A percentile compares a stretch with the other conserved stretches of the same genome.
Evolutionary conservation across 805 yeast species (phyloP).

Genomic region (Starmerella sp.): DNA sequence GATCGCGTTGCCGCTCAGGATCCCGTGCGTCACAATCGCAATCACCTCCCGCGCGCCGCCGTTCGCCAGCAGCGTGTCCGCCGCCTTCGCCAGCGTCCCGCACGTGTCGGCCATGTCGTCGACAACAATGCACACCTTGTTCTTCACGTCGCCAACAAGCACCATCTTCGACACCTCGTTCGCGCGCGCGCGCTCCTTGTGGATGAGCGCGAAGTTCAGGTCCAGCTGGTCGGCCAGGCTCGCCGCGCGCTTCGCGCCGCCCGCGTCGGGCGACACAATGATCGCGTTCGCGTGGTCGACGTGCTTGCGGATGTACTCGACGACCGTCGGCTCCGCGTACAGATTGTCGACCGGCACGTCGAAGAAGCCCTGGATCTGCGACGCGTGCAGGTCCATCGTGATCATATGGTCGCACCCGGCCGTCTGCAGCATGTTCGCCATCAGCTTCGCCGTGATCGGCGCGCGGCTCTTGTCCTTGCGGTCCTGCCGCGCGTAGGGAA

Average conservation of each 20-base stretch:
- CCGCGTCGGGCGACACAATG: slow-evolving; percentile 95
- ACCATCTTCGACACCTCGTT: slow-evolving; percentile 97
- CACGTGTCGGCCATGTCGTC: slow-evolving; percentile 99
- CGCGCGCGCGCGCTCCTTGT: slow-evolving; percentile 92
- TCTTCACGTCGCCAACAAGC: slow-evolving; percentile 84
- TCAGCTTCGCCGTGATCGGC: slow-evolving; percentile 88
- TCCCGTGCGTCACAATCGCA: slow-evolving; percentile 95
- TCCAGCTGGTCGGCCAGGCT: slow-evolving; percentile 91
- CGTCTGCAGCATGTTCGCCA: slow-evolving; percentile 85
- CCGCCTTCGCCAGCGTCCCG: slow-evolving; percentile 93
- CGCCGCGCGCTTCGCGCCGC: slow-evolving; percentile 98
- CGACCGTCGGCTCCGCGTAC: slow-evolving; percentile 88
- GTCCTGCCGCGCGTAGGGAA: slow-evolving; percentile 97
- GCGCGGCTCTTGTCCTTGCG: slow-evolving; percentile 93
- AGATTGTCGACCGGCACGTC: slow-evolving; percentile 92
- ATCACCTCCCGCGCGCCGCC: slow-evolving; percentile 70
- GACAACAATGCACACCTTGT: slow-evolving; percentile 74
- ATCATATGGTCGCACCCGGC: slow-evolving; percentile 96
- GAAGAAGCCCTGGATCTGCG: slow-evolving; percentile 96
- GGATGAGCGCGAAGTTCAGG: slow-evolving; percentile 88
- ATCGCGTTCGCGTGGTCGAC: slow-evolving; percentile 51
- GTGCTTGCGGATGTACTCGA: slow-evolving; percentile 66
- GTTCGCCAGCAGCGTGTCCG: slow-evolving; percentile 68
- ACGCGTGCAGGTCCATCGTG: slow-evolving; percentile 95
- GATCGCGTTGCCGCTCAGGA: slow-evolving; percentile 77